phyloP scores from a whole-genome alignment of 2,329 filamentous ascomycete species.

The Verticillium nubilum region DNA sequence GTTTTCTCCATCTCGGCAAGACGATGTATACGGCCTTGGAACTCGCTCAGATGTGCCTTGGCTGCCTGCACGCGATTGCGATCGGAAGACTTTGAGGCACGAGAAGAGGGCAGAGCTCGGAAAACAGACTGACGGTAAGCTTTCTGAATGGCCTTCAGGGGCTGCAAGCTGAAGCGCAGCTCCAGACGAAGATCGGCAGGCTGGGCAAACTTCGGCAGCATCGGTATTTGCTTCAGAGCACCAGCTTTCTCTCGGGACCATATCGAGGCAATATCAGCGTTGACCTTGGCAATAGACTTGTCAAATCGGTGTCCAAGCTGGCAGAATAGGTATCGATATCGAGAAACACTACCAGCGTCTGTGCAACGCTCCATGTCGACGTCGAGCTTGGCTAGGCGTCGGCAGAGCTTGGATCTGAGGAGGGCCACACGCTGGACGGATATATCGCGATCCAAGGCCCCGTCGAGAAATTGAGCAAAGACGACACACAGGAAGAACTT shows the following conservation, averaged over 20 bases:
- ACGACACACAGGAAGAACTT: constrained; percentile 51
- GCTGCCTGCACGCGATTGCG: too few species aligned
- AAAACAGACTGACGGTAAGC: not conserved
- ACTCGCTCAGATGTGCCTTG: constrained; percentile 9
- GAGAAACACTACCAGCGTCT: constrained; percentile 1
- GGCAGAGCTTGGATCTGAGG: constrained; percentile 47
- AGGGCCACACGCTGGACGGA: constrained; percentile 28
- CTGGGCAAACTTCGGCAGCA: constrained; percentile 25
- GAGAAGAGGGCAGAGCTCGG: too few species aligned
- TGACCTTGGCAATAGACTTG: constrained; percentile 21
- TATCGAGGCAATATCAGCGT: constrained; percentile 19
- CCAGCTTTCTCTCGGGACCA: constrained; percentile 35
- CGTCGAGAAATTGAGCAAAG: constrained; percentile 39
- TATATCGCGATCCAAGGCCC: constrained; percentile 20
- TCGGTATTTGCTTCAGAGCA: constrained; percentile 30
- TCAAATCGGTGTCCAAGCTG: constrained; percentile 20
- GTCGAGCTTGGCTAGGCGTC: constrained; percentile 54
- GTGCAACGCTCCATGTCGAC: constrained; percentile 22
- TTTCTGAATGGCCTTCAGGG: not conserved
- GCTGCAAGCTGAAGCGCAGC: too few species aligned
- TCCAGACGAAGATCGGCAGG: constrained; percentile 1
- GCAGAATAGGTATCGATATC: constrained; percentile 22
- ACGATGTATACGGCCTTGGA: constrained; percentile 13
- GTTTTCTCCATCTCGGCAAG: constrained; percentile 12
- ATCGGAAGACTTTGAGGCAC: too few species aligned